Conservation (phyloP, 768 basidiomycete species). For the Lentinula sp. region DNA sequence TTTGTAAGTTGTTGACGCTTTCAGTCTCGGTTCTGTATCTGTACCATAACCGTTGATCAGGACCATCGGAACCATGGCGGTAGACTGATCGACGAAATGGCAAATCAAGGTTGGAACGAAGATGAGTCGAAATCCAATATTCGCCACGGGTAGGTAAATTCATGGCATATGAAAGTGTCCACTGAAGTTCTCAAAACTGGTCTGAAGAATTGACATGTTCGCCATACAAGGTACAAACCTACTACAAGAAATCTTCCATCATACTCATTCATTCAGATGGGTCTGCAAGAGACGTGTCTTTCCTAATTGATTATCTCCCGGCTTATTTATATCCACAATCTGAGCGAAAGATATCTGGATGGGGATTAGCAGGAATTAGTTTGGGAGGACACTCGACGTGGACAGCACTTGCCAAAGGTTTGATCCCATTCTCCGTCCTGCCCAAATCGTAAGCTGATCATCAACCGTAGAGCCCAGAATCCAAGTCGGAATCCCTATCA, state of each 20-base stretch:
- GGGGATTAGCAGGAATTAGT: slow-evolving; percentile 71
- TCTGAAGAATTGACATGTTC: slow-evolving; percentile 40
- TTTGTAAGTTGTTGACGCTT: slow-evolving; percentile 22
- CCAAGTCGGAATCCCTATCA: slow-evolving; percentile 42
- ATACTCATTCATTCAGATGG: slow-evolving; percentile 32
- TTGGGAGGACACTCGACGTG: slow-evolving; percentile 85
- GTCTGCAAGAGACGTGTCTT: slow-evolving; percentile 70
- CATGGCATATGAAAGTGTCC: background rate
- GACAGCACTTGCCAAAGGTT: slow-evolving; percentile 53
- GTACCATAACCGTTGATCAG: slow-evolving; percentile 15
- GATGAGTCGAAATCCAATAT: slow-evolving; percentile 23
- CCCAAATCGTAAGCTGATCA: background rate
- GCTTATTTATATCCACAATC: slow-evolving; percentile 65
- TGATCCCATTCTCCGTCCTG: background rate
- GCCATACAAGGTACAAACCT: slow-evolving; percentile 29
- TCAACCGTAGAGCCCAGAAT: slow-evolving; percentile 35
- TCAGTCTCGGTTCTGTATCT: background rate
- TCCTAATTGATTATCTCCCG: slow-evolving; percentile 76
- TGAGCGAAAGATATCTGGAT: slow-evolving; percentile 56
- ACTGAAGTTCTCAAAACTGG: background rate
- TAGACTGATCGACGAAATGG: slow-evolving; percentile 23
- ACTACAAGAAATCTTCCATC: too few relatives aligned
- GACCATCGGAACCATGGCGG: slow-evolving; percentile 43
- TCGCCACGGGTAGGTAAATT: slow-evolving; percentile 33
- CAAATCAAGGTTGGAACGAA: slow-evolving; percentile 32